Conservation (phyloP, 768 basidiomycete genomes). For the Suillus placidus region DNA sequence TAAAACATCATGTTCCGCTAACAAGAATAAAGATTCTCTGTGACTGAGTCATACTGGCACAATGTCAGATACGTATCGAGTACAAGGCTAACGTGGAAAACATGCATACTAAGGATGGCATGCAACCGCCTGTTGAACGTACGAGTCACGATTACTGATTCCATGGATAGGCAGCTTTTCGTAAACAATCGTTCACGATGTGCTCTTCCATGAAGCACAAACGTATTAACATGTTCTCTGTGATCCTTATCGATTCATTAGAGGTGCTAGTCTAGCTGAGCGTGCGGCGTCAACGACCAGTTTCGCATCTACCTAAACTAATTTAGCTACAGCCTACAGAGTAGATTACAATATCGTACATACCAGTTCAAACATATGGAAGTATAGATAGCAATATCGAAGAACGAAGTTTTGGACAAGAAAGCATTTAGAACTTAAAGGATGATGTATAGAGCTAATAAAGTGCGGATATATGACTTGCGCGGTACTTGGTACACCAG, state of each 20-base stretch:
- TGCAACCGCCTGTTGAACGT: too few species aligned
- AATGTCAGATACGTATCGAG: too few species aligned
- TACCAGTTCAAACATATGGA: neutral
- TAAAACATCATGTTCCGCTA: too few species aligned
- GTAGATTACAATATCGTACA: conserved; percentile 3
- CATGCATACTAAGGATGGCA: too few species aligned
- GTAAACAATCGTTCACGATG: too few species aligned
- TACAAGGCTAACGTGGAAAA: too few species aligned
- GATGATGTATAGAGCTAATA: neutral
- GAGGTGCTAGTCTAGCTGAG: neutral
- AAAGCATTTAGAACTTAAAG: neutral
- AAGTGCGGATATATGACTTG: neutral
- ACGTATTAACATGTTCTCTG: conserved; percentile 10
- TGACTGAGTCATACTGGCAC: too few species aligned
- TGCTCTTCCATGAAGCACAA: too few species aligned
- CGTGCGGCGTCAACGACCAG: neutral
- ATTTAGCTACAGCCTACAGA: too few species aligned
- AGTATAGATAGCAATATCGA: conserved; percentile 6
- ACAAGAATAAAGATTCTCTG: too few species aligned
- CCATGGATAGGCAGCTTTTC: too few species aligned
- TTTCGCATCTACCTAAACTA: neutral
- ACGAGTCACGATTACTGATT: too few species aligned
- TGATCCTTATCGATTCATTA: neutral
- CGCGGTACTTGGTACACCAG: neutral
- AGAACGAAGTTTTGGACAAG: neutral